Evolutionary conservation across 1,284 basidiomycete species (phyloP).

Genomic region (Gastroboletus turbinatus): DNA sequence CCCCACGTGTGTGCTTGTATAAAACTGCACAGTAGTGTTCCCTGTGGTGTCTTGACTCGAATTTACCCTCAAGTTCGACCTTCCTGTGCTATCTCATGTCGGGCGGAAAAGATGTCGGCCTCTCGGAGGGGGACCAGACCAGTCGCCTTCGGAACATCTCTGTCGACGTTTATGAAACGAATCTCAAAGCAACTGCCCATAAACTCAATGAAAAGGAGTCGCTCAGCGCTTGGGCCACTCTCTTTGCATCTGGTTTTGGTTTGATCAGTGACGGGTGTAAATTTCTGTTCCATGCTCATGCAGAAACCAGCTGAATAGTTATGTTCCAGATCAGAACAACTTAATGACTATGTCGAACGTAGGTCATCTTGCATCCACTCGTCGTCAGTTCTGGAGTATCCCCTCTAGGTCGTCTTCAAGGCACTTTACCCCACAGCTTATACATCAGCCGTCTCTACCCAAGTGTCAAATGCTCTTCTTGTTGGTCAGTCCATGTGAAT

Average conservation of each 20-base stretch:
- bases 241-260: slow-evolving; percentile 63
- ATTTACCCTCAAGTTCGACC: neutral
- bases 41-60: neutral
- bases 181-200: slow-evolving; percentile 28
- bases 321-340: slow-evolving; percentile 62
- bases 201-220: slow-evolving; percentile 38
- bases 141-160: slow-evolving; percentile 19
- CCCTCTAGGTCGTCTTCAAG: slow-evolving; percentile 57
- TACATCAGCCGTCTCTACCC: slow-evolving; percentile 61
- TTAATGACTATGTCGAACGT: slow-evolving; percentile 67
- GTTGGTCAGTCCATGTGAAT: slow-evolving; percentile 49
- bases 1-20: slow-evolving; percentile 31
- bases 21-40: slow-evolving; percentile 15
- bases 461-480: slow-evolving; percentile 72
- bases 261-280: slow-evolving; percentile 71
- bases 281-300: slow-evolving; percentile 18
- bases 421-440: slow-evolving; percentile 59
- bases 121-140: slow-evolving; percentile 9
- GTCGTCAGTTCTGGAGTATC: slow-evolving; percentile 2
- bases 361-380: slow-evolving; percentile 9
- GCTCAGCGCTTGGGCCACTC: slow-evolving; percentile 60
- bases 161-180: slow-evolving; percentile 23
- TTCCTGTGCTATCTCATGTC: slow-evolving; percentile 23
- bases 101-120: slow-evolving; percentile 17
- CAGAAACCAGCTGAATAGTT: slow-evolving; percentile 3